These are phyloP conservation scores for Sphagnurus paluster DNA, from an alignment of 1,284 basidiomycete species.

Conservation along the genomic window DNA sequence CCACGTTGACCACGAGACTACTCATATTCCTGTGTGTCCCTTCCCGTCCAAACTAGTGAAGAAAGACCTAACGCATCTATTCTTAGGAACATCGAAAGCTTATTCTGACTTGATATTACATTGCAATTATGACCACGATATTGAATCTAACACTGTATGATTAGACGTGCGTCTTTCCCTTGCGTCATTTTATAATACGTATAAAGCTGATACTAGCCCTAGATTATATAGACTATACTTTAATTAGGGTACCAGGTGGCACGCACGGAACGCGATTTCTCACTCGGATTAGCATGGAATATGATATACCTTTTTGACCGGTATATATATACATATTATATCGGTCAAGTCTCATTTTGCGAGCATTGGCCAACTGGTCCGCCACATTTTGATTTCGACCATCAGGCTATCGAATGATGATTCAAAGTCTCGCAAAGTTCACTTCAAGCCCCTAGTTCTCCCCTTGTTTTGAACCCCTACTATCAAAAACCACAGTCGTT, in stretches of 20 bases:
- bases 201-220: not conserved
- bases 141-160: constrained; percentile 3
- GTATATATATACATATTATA: too few species aligned
- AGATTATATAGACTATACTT: constrained; percentile 8
- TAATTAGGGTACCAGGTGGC: not conserved
- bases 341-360: too few species aligned
- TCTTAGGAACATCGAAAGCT: constrained; percentile 25
- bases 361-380: not conserved
- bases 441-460: not conserved
- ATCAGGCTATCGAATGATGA: not conserved
- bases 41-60: not conserved
- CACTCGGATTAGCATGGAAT: too few species aligned
- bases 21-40: constrained; percentile 73
- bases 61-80: not conserved
- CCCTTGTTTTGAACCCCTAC: not conserved
- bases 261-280: not conserved
- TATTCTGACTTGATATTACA: constrained; percentile 7
- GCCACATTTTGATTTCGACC: not conserved
- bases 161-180: constrained; percentile 7
- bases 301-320: too few species aligned
- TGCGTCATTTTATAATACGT: not conserved
- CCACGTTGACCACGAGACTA: constrained; percentile 92
- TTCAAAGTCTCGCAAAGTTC: not conserved
- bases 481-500: not conserved
- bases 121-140: not conserved